These are phyloP conservation scores for Populus hybrid DNA, from an alignment of 441 rosid species.

Conservation along the genomic window DNA sequence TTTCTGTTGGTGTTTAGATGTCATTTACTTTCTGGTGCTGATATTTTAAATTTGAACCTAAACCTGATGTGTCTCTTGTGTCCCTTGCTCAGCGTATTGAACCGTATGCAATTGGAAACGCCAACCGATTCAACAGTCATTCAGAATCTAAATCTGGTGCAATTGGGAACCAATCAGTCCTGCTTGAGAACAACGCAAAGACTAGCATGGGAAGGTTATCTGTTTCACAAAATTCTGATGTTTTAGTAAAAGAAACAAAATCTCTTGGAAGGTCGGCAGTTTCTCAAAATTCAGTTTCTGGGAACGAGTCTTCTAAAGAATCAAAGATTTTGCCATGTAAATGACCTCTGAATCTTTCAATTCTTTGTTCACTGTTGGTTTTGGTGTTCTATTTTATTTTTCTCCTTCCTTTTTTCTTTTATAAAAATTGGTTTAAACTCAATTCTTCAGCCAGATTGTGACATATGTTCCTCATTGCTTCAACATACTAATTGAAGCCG, in stretches of 20 bases:
- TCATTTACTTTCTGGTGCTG: too few species aligned
- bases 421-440: conserved; percentile 10
- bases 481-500: conserved; percentile 57
- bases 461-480: conserved; percentile 24
- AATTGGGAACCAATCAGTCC: conserved; percentile 48
- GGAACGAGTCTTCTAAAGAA: conserved; percentile 50
- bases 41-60: too few species aligned
- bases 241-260: conserved; percentile 70
- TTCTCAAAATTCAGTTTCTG: conserved; percentile 57
- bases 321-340: conserved; percentile 61
- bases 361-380: not conserved
- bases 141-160: too few species aligned
- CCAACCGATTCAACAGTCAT: too few species aligned
- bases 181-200: conserved; percentile 63
- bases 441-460: conserved; percentile 2
- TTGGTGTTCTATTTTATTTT: not conserved
- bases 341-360: conserved; percentile 12
- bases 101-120: too few species aligned
- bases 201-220: conserved; percentile 57
- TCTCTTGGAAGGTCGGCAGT: conserved; percentile 72
- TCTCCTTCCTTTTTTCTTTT: not conserved
- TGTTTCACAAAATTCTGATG: conserved; percentile 65
- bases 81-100: too few species aligned
- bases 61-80: too few species aligned
- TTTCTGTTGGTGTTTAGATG: too few species aligned